Evolutionary conservation across 2,329 filamentous ascomycete species (phyloP).

Genomic region (Acrodontium crateriforme): DNA sequence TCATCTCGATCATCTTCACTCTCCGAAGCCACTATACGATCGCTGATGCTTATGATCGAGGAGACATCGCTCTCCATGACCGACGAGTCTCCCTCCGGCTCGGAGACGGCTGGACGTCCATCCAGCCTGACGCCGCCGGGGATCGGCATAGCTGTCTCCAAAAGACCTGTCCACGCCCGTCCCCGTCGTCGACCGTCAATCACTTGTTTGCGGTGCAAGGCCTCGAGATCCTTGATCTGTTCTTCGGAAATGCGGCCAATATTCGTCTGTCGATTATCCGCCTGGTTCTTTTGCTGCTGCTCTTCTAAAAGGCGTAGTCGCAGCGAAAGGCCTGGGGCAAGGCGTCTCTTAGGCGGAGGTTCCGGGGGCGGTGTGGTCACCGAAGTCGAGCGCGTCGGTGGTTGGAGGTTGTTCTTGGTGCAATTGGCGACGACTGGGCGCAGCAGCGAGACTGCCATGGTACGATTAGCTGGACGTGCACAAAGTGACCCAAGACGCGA

Average conservation of each 20-base stretch:
- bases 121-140: conserved; percentile 17
- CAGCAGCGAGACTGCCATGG: no score
- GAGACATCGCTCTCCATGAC: conserved; percentile 33
- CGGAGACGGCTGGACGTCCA: conserved; percentile 21
- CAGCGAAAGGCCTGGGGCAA: conserved; percentile 29
- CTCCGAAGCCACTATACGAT: conserved; percentile 38
- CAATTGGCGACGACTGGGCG: no score
- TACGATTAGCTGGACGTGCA: no score
- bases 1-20: conserved; percentile 32
- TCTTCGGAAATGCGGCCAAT: conserved; percentile 58
- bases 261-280: conserved; percentile 23
- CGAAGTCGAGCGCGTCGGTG: no score
- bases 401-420: no score
- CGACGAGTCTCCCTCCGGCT: conserved; percentile 23
- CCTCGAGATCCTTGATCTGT: conserved; percentile 56
- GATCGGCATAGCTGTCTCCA: conserved; percentile 12
- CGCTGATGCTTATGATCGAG: conserved; percentile 38
- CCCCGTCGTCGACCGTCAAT: conserved; percentile 50
- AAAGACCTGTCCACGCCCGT: conserved; percentile 54
- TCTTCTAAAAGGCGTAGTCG: conserved; percentile 31
- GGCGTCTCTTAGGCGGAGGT: no score
- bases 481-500: no score
- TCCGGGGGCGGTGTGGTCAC: no score
- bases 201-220: conserved; percentile 42
- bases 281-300: conserved; percentile 24